phyloP scores from a whole-genome alignment of 176 grass and related monocot genomes.

The Oropetium thomaeum region DNA sequence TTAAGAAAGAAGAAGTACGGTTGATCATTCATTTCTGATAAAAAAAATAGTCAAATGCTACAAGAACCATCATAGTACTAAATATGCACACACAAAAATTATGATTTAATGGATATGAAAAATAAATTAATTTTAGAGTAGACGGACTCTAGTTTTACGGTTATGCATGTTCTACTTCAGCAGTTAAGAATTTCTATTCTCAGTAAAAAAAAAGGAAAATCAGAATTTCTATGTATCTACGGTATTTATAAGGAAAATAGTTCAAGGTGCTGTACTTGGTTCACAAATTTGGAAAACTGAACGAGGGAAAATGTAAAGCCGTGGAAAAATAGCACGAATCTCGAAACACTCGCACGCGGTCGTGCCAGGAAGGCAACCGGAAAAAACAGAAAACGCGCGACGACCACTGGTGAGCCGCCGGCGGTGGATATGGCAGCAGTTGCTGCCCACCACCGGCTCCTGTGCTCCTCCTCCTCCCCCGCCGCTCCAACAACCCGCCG shows the following conservation, averaged over 20 bases:
- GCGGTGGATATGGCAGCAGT: conserved; percentile 51
- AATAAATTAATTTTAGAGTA: not conserved
- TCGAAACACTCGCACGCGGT: not conserved
- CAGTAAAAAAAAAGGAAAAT: no score
- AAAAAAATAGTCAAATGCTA: no score
- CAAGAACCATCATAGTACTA: no score
- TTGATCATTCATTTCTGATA: no score
- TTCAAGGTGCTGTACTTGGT: no score
- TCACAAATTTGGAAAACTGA: no score
- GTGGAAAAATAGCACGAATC: not conserved
- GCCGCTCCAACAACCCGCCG: not conserved
- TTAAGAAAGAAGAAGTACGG: no score
- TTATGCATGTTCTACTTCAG: not conserved
- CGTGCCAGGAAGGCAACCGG: not conserved
- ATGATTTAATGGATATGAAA: no score
- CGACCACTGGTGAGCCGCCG: not conserved
- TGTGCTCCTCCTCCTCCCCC: not conserved
- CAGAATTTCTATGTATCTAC: not conserved
- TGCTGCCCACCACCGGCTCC: conserved; percentile 18
- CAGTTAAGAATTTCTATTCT: no score
- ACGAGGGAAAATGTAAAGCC: not conserved
- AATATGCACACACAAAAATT: no score
- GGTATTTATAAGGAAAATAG: not conserved
- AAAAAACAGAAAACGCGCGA: not conserved
- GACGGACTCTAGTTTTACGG: not conserved